A percentile compares a stretch with the other conserved stretches of the same genome.
Evolutionary conservation across 2,329 filamentous ascomycete genomes (phyloP).

Genomic region (Ascochyta lentis): DNA sequence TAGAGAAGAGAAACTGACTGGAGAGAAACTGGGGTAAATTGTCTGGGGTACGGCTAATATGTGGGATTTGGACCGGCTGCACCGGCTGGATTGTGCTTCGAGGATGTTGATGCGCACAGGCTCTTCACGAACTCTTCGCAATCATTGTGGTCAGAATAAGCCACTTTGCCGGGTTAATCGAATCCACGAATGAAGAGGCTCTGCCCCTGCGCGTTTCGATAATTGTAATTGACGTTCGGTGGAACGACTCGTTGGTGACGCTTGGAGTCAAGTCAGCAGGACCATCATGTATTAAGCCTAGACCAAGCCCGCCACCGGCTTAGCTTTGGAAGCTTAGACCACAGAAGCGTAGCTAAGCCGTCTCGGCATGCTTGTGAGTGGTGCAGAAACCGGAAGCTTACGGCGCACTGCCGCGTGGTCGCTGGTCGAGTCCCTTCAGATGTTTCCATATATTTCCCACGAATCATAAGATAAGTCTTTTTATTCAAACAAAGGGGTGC

Average conservation of each 20-base stretch:
- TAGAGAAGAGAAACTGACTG: constrained; percentile 3
- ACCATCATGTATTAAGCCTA: constrained; percentile 10
- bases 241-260: background rate
- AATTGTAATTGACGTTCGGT: background rate
- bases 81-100: constrained; percentile 6
- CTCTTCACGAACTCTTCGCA: background rate
- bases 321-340: constrained; percentile 15
- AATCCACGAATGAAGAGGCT: constrained; percentile 13
- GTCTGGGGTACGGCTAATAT: constrained; percentile 17
- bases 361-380: constrained; percentile 20
- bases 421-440: background rate
- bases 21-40: constrained; percentile 17
- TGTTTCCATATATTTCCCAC: background rate
- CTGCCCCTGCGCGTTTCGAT: constrained; percentile 2
- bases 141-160: constrained; percentile 3
- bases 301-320: constrained; percentile 16
- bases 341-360: constrained; percentile 17
- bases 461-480: background rate
- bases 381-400: constrained; percentile 10
- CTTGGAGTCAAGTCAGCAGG: constrained; percentile 3
- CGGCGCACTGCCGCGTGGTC: constrained; percentile 2
- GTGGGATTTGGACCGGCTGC: constrained; percentile 11
- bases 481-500: background rate
- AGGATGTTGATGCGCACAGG: constrained; percentile 2
- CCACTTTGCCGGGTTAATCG: constrained; percentile 5